Evolutionary conservation across 2,329 filamentous ascomycete species (phyloP), one percentile per base, ranked within the genome.

Genomic region (Pseudogymnoascus sp.): DNA sequence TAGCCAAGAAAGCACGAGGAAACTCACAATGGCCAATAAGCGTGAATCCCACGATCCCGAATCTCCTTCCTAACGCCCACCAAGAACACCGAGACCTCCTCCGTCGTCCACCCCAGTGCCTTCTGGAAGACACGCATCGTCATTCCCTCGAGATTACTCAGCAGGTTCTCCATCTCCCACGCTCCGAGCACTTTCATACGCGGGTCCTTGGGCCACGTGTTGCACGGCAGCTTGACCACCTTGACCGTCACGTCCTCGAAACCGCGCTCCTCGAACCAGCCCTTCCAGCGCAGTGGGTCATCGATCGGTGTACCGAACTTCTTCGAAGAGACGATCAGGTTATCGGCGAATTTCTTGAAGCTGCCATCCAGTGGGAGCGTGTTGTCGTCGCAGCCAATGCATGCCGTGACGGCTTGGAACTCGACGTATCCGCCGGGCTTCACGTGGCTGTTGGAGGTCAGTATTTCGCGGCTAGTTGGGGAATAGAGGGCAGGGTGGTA

Each of bases 171-270:
- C 60, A 66, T 60, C 36, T 31, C 62, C 68, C 68, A 69, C 62
- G 65, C 18, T 0, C 81, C 82, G 1, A 82, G 68, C 59, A 82
- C 77, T 67, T 83, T 85, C 59, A 79, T 74, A 27, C 77, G 76
- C 5, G 74, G 73, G 40, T 82, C 78, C 48, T 77, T 78, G 0
- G 81, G 78, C 81, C 82, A 85, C 9, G 74, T 69, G 65, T 79
- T 81, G 35, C 74, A 75, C 0, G 82, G 81, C 72, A 81, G 78
- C 68, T 78, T 80, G 66, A 75, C 79, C 5, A 79, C 67, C 1
- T 75, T 71, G 67, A 82, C 78, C 0, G 71, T 71, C 0, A 86
- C 77, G 61, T 83, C 76, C 48, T 75, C 72, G 64, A 85, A 85
- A 0, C 83, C 83, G 0, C 78, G 80, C 10, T 79, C 78, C 2